Conservation (phyloP, 768 basidiomycete genomes). For the Mrakia frigida region DNA sequence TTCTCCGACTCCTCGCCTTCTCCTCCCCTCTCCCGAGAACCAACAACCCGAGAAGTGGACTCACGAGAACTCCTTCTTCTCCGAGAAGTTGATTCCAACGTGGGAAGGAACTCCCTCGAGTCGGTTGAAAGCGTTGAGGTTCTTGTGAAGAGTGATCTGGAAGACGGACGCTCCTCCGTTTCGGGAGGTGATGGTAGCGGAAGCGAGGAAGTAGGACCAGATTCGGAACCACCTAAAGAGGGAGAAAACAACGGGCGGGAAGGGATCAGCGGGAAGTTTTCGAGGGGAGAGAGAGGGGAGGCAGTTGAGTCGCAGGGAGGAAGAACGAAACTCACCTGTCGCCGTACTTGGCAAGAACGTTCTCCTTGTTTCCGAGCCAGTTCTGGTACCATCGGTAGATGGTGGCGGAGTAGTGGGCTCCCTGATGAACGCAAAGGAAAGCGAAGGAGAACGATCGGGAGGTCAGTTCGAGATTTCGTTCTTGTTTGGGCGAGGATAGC, state of each 20-base stretch:
- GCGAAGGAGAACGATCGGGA: neutral
- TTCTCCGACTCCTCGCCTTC: no score
- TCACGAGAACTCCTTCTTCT: conserved; percentile 31
- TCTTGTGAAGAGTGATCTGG: conserved; percentile 98
- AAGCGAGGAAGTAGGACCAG: conserved; percentile 97
- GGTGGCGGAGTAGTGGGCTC: conserved; percentile 89
- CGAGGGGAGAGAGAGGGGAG: no score
- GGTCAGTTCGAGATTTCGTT: no score
- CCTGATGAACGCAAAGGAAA: neutral
- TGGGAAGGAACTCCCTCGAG: conserved; percentile 78
- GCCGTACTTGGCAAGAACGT: conserved; percentile 81
- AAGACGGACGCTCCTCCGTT: conserved; percentile 90
- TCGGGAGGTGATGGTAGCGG: conserved; percentile 63
- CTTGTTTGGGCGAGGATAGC: no score
- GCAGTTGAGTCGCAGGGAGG: no score
- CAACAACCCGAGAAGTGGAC: neutral
- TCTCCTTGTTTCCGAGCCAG: conserved; percentile 90
- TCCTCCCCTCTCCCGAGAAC: no score
- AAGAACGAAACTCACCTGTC: conserved; percentile 50
- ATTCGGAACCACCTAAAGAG: conserved; percentile 69
- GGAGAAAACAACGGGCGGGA: neutral
- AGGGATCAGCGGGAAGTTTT: conserved; percentile 27
- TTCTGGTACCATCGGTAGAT: conserved; percentile 83
- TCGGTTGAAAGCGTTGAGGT: conserved; percentile 90
- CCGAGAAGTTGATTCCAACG: conserved; percentile 29